A percentile compares a stretch with the other conserved stretches of the same genome.
Evolutionary conservation across 495 filamentous ascomycete species (phyloP).

Genomic region (Evansstolkia leycettana): DNA sequence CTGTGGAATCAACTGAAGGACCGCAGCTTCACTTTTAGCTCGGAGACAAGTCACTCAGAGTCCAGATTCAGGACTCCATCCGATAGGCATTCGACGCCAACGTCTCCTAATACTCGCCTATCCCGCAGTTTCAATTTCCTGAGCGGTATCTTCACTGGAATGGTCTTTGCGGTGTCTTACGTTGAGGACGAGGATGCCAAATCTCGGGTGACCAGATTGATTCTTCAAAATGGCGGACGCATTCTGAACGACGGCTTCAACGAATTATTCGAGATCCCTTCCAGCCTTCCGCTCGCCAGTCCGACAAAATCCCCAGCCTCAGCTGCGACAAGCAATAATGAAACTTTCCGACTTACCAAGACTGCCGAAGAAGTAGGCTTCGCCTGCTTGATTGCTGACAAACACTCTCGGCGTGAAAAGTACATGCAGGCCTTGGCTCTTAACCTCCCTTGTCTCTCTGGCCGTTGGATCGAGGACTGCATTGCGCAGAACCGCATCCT

Average conservation of each 20-base stretch:
- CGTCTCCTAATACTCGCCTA: conserved; percentile 27
- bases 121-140: conserved; percentile 24
- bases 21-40: conserved; percentile 21
- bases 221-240: conserved; percentile 52
- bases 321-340: conserved; percentile 3
- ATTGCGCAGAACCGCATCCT: conserved; percentile 44
- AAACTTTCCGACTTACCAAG: conserved; percentile 33
- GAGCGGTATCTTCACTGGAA: conserved; percentile 50
- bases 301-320: conserved; percentile 13
- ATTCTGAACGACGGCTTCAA: conserved; percentile 72
- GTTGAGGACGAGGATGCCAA: conserved; percentile 41
- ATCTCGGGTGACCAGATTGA: conserved; percentile 36
- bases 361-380: conserved; percentile 54
- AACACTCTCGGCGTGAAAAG: conserved; percentile 78
- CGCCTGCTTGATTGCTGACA: conserved; percentile 72
- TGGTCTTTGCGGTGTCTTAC: conserved; percentile 73
- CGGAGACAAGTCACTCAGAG: conserved; percentile 10
- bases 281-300: conserved; percentile 17
- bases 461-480: conserved; percentile 71
- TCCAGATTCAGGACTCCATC: conserved; percentile 25
- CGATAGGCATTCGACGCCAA: conserved; percentile 27
- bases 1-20: conserved; percentile 39
- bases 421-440: conserved; percentile 93
- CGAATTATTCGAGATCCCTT: conserved; percentile 57
- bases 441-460: conserved; percentile 71